These are phyloP conservation scores for Warburgia ugandensis DNA, from an alignment of 164 flowering plant species.

Conservation along the genomic window DNA sequence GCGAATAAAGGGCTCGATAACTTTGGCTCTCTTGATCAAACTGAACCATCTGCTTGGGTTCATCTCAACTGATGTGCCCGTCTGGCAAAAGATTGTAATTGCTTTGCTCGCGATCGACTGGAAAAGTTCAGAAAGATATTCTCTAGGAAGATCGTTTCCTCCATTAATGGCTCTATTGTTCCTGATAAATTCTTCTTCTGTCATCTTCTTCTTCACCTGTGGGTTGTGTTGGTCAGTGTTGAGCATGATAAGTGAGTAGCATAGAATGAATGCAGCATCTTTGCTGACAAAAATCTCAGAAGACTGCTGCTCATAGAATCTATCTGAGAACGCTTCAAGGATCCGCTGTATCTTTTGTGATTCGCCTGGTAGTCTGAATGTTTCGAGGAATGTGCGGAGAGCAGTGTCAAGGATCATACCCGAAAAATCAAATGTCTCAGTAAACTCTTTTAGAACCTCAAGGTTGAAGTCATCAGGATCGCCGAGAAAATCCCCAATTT, in stretches of 20 bases:
- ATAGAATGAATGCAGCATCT: conserved; percentile 71
- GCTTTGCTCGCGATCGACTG: conserved; percentile 65
- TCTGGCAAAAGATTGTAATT: conserved; percentile 39
- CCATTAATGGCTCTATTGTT: conserved; percentile 88
- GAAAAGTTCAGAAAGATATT: conserved; percentile 75
- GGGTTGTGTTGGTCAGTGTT: conserved; percentile 96
- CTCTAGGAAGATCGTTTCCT: conserved; percentile 89
- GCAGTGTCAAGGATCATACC: conserved; percentile 83
- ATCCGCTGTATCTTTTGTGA: conserved; percentile 88
- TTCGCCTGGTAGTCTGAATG: conserved; percentile 90
- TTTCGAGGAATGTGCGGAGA: conserved; percentile 65
- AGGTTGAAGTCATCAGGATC: conserved; percentile 80
- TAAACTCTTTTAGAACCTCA: conserved; percentile 72
- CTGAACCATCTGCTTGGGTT: conserved; percentile 68
- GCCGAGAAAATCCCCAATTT: conserved; percentile 86
- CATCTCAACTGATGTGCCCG: conserved; percentile 41
- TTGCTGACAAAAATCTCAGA: conserved; percentile 62
- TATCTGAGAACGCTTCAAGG: conserved; percentile 83
- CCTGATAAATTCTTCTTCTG: conserved; percentile 96
- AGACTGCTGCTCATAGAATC: conserved; percentile 67
- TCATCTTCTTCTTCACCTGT: conserved; percentile 97
- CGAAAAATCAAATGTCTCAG: conserved; percentile 58
- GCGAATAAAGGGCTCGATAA: conserved; percentile 28
- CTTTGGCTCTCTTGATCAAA: conserved; percentile 51
- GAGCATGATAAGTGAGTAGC: conserved; percentile 92